phyloP scores from a whole-genome alignment of 768 basidiomycete genomes.

The Hypholoma sublateritium region DNA sequence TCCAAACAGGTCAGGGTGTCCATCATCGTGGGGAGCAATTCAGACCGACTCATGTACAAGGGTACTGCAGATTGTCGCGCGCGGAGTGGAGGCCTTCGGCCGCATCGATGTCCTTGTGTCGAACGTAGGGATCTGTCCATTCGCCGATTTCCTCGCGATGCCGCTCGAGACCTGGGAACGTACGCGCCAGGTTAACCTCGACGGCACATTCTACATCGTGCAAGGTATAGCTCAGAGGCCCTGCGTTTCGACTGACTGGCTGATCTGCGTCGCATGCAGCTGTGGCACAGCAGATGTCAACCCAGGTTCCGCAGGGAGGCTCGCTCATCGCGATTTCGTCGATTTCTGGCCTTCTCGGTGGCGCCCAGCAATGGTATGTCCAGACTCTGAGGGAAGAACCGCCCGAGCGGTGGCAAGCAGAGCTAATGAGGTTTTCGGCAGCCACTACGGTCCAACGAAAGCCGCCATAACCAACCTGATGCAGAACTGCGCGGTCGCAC shows the following conservation, averaged over 20 bases:
- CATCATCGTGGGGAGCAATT: too few species aligned
- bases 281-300: constrained; percentile 73
- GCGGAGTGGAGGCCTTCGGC: constrained; percentile 58
- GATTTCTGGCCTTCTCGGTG: constrained; percentile 80
- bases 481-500: constrained; percentile 76
- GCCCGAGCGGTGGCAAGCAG: too few species aligned
- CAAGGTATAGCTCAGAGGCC: constrained; percentile 41
- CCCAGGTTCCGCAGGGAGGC: constrained; percentile 67
- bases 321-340: constrained; percentile 75
- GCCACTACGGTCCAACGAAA: constrained; percentile 80
- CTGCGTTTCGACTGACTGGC: too few species aligned
- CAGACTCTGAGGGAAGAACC: neutral
- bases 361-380: constrained; percentile 62
- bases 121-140: constrained; percentile 70
- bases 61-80: constrained; percentile 54
- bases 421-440: constrained; percentile 13
- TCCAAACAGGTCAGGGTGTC: constrained; percentile 45
- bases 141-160: constrained; percentile 73
- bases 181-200: constrained; percentile 71
- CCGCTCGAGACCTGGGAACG: constrained; percentile 60
- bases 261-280: constrained; percentile 32
- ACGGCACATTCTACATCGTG: constrained; percentile 71
- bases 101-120: constrained; percentile 57
- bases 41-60: neutral
- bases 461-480: constrained; percentile 77